These are phyloP conservation scores for Sicyos baderoa DNA, from an alignment of 306 rosid genomes.

Conservation along the genomic window DNA sequence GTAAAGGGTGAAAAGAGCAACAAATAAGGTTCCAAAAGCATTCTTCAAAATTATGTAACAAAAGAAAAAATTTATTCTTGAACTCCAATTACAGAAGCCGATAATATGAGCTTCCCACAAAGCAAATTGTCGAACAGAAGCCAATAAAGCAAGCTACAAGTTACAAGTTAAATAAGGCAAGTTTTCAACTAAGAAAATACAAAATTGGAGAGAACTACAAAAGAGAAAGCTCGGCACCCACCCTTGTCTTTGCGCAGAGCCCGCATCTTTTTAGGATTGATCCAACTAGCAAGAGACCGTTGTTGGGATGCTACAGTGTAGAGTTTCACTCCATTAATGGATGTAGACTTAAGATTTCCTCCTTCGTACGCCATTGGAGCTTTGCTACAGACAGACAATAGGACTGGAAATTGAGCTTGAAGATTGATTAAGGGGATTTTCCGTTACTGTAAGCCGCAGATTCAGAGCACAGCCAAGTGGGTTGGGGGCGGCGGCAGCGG, in stretches of 20 bases:
- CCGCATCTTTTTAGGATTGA: constrained; percentile 48
- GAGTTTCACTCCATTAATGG: constrained; percentile 63
- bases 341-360: constrained; percentile 60
- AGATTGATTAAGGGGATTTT: neutral
- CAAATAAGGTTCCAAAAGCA: neutral
- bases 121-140: neutral
- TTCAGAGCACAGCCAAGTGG: too few relatives aligned
- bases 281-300: constrained; percentile 71
- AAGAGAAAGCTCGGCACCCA: constrained; percentile 29
- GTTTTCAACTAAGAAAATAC: neutral
- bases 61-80: neutral
- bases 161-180: neutral
- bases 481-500: neutral
- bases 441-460: neutral
- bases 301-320: constrained; percentile 70
- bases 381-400: neutral
- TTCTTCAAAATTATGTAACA: neutral
- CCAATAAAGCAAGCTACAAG: too few relatives aligned
- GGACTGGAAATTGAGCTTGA: neutral
- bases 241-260: constrained; percentile 58
- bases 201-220: neutral
- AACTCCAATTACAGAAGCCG: neutral
- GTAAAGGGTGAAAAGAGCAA: neutral
- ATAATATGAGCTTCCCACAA: neutral
- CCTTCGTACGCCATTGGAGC: constrained; percentile 51